Evolutionary conservation across 176 grass and related monocot species (phyloP).

Genomic region (Typha latifolia): DNA sequence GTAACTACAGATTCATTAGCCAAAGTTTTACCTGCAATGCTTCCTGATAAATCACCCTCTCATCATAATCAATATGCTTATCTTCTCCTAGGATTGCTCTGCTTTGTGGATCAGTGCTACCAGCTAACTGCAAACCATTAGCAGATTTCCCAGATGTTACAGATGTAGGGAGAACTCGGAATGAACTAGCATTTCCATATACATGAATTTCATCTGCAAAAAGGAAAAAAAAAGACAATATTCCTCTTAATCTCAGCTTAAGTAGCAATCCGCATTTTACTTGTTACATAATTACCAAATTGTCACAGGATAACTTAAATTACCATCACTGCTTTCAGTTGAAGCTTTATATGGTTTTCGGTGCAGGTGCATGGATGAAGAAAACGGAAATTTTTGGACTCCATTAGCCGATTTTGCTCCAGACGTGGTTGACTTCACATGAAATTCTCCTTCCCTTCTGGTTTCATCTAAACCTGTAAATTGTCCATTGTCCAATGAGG

Average conservation of each 20-base stretch:
- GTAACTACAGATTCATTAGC: slow-evolving; percentile 9
- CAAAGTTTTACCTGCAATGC: slow-evolving; percentile 65
- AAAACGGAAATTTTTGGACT: slow-evolving; percentile 30
- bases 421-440: not conserved
- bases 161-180: slow-evolving; percentile 50
- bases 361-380: not conserved
- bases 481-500: slow-evolving; percentile 14
- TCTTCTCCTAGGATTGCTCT: slow-evolving; percentile 42
- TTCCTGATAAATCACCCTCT: slow-evolving; percentile 84
- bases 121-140: slow-evolving; percentile 21
- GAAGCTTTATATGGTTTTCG: not conserved
- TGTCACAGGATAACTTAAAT: not conserved
- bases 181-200: slow-evolving; percentile 33
- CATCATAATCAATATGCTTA: slow-evolving; percentile 52
- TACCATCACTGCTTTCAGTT: not conserved
- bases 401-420: slow-evolving; percentile 8
- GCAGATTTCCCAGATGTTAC: slow-evolving; percentile 29
- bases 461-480: slow-evolving; percentile 19
- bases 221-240: slow-evolving; percentile 18
- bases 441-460: slow-evolving; percentile 17
- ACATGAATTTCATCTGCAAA: slow-evolving; percentile 52
- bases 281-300: not conserved
- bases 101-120: slow-evolving; percentile 37
- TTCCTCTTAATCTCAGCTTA: not conserved
- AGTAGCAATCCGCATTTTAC: not conserved